Evolutionary conservation across 2,329 filamentous ascomycete genomes (phyloP).

Genomic region (Beauveria varroae): DNA sequence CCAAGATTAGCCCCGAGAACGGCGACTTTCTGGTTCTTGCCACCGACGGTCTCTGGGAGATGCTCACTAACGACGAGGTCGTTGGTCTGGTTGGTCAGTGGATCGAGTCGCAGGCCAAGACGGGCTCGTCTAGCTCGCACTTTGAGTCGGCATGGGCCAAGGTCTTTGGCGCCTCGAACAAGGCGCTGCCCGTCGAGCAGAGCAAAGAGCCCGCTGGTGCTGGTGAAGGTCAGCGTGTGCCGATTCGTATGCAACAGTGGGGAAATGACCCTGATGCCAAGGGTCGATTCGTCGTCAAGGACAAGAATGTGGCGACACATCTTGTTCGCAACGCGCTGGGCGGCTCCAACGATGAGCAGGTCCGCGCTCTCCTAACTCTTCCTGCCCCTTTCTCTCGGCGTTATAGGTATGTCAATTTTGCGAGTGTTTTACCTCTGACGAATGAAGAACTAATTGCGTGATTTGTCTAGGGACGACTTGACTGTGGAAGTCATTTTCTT

Average conservation of each 20-base stretch:
- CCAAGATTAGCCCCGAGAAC: conserved; percentile 78
- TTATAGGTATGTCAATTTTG: conserved; percentile 57
- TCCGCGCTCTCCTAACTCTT: conserved; percentile 84
- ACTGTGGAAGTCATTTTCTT: conserved; percentile 99
- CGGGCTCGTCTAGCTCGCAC: conserved; percentile 49
- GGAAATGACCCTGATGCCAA: conserved; percentile 66
- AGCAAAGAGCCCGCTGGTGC: conserved; percentile 28
- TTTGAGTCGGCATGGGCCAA: conserved; percentile 62
- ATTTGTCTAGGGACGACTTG: conserved; percentile 67
- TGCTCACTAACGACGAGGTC: conserved; percentile 97
- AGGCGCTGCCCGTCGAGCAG: conserved; percentile 70
- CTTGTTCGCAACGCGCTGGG: conserved; percentile 91
- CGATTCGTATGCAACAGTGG: conserved; percentile 88
- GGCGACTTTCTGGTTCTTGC: conserved; percentile 96
- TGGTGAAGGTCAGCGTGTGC: conserved; percentile 69
- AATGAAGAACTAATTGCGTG: not conserved
- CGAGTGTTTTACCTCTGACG: no score
- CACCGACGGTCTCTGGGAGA: conserved; percentile 96
- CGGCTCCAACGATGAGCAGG: conserved; percentile 86
- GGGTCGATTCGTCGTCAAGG: conserved; percentile 85
- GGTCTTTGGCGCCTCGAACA: conserved; percentile 44
- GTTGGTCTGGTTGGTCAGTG: conserved; percentile 94
- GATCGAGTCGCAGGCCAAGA: conserved; percentile 68
- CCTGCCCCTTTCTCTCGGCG: conserved; percentile 85
- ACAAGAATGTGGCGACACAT: conserved; percentile 94